phyloP scores from a whole-genome alignment of 2,329 filamentous ascomycete genomes.

The Ceratocystis lukuohia region DNA sequence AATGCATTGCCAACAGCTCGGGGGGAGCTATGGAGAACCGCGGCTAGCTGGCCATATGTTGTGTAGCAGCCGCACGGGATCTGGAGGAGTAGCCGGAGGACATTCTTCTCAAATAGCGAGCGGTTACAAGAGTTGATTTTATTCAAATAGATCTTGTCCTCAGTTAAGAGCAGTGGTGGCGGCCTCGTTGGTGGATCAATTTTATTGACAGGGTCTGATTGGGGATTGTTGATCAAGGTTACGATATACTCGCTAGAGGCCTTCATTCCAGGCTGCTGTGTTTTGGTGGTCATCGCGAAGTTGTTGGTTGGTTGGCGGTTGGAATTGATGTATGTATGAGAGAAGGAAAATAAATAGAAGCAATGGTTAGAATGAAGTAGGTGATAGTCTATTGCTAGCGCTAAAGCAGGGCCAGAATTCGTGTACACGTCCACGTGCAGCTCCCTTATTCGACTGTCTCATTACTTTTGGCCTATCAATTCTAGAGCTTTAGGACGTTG shows the following conservation, averaged over 20 bases:
- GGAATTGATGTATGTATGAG: not conserved
- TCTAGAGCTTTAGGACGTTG: too few species aligned
- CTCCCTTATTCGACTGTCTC: not conserved
- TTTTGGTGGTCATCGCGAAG: not conserved
- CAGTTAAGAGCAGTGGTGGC: not conserved
- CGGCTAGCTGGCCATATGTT: constrained; percentile 62
- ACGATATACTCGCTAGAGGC: not conserved
- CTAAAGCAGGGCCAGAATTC: not conserved
- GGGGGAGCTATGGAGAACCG: constrained; percentile 54
- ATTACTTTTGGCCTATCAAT: not conserved
- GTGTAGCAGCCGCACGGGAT: constrained; percentile 64
- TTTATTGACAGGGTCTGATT: not conserved
- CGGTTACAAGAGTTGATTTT: constrained; percentile 33
- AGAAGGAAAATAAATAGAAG: not conserved
- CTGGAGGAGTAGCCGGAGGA: constrained; percentile 62
- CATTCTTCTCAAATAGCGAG: constrained; percentile 45
- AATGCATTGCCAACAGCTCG: constrained; percentile 67
- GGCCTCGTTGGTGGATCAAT: not conserved
- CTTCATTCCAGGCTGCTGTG: not conserved
- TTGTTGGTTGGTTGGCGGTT: not conserved
- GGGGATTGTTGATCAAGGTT: not conserved
- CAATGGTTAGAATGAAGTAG: too few species aligned
- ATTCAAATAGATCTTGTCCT: constrained; percentile 31
- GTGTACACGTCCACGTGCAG: not conserved
- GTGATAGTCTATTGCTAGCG: too few species aligned